phyloP scores from a whole-genome alignment of 495 filamentous ascomycete genomes.

The Neurospora tetraspora region DNA sequence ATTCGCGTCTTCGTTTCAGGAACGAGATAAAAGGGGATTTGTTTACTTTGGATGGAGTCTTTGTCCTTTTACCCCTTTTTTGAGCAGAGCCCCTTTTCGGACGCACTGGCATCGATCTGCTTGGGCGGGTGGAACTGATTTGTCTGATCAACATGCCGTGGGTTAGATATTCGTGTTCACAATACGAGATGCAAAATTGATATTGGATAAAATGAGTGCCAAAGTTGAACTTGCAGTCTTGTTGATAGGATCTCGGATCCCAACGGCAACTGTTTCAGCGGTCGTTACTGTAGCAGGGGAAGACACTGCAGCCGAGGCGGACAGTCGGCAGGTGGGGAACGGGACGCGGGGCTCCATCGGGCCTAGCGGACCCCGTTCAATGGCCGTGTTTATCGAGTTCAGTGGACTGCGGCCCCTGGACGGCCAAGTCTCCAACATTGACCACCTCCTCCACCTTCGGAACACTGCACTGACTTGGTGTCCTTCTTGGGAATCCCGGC shows the following conservation, averaged over 20 bases:
- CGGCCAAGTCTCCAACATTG: background rate
- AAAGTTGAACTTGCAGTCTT: background rate
- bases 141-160: background rate
- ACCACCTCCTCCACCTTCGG: background rate
- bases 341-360: background rate
- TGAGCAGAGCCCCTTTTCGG: background rate
- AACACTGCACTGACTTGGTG: background rate
- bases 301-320: background rate
- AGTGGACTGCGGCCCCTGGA: background rate
- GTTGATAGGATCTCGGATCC: background rate
- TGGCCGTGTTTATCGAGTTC: background rate
- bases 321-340: background rate
- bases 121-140: background rate
- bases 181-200: background rate
- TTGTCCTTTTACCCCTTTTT: background rate
- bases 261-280: background rate
- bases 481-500: background rate
- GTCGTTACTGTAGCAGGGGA: background rate
- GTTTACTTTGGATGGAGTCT: background rate
- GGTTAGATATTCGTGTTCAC: background rate
- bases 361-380: background rate
- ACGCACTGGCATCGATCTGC: background rate
- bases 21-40: background rate
- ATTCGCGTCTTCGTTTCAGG: background rate
- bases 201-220: background rate